phyloP scores from a whole-genome alignment of 2,329 filamentous ascomycete genomes.

The Colletotrichum destructivum region DNA sequence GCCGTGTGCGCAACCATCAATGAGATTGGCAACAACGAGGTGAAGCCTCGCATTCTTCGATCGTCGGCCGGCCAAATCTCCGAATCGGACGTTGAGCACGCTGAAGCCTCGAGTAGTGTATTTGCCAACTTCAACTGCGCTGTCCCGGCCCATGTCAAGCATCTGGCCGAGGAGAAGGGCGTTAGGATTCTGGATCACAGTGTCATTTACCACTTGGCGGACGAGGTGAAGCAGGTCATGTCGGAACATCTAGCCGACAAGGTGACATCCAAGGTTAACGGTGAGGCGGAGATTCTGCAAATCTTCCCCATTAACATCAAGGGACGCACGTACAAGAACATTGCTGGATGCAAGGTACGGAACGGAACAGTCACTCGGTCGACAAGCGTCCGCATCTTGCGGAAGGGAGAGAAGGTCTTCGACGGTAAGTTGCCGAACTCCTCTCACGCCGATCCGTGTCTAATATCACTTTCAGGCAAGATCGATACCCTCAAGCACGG shows the following conservation, averaged over 20 bases:
- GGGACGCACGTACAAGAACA: constrained; percentile 77
- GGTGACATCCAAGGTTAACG: constrained; percentile 79
- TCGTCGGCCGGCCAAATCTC: constrained; percentile 83
- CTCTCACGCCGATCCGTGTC: background rate
- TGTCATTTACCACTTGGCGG: constrained; percentile 85
- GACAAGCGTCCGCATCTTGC: constrained; percentile 78
- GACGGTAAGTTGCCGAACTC: constrained; percentile 77
- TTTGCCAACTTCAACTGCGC: constrained; percentile 90
- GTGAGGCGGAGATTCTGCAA: constrained; percentile 89
- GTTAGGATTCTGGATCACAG: constrained; percentile 89
- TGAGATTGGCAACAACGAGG: constrained; percentile 87
- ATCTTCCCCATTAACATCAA: constrained; percentile 88
- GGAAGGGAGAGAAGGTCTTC: constrained; percentile 79
- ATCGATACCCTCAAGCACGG: constrained; percentile 89
- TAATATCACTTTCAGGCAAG: constrained; percentile 69
- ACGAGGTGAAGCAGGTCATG: constrained; percentile 79
- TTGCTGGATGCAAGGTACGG: constrained; percentile 90
- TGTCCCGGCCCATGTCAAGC: constrained; percentile 77
- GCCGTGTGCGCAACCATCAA: constrained; percentile 85
- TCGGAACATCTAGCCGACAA: constrained; percentile 78
- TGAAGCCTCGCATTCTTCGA: constrained; percentile 82
- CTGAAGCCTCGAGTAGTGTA: constrained; percentile 80
- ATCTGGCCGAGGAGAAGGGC: constrained; percentile 77
- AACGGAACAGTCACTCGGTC: constrained; percentile 81
- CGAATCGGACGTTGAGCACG: constrained; percentile 92